Conservation (phyloP, 2,329 filamentous ascomycete genomes). For the Diplocarpon mali region DNA sequence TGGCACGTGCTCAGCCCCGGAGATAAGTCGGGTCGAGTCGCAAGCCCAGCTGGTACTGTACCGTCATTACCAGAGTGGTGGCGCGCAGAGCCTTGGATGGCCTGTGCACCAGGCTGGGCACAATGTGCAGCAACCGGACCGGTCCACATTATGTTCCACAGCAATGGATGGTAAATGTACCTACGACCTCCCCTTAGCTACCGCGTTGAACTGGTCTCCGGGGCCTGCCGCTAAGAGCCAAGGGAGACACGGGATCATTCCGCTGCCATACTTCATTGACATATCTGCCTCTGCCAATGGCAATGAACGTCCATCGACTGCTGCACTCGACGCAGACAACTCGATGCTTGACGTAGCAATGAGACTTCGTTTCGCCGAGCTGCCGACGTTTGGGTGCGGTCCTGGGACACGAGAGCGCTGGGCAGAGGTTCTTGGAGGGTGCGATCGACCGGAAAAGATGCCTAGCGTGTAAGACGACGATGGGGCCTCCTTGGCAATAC, state of each 20-base stretch:
- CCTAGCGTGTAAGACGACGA: background rate
- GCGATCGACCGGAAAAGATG: constrained; percentile 5
- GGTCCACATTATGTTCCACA: no score
- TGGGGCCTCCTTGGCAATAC: constrained; percentile 3
- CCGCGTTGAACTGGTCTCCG: no score
- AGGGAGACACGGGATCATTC: background rate
- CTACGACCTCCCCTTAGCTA: no score
- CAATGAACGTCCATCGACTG: no score
- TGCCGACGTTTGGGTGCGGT: background rate
- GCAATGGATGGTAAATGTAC: no score
- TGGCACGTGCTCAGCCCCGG: constrained; percentile 1
- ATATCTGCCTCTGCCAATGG: background rate
- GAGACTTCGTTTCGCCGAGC: constrained; percentile 1
- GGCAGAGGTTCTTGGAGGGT: constrained; percentile 3
- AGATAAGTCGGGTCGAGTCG: no score
- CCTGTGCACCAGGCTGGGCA: constrained; percentile 12
- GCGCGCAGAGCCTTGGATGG: constrained; percentile 3
- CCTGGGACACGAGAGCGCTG: constrained; percentile 1
- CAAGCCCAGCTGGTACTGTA: no score
- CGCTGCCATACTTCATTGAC: no score
- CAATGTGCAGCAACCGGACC: no score
- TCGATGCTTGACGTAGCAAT: background rate
- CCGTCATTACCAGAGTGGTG: no score
- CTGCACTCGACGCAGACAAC: background rate
- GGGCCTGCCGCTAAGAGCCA: constrained; percentile 3